These are phyloP conservation scores for Apophysomyces ossiformis DNA, from an alignment of 371 early-diverging fungal genomes.

Conservation along the genomic window DNA sequence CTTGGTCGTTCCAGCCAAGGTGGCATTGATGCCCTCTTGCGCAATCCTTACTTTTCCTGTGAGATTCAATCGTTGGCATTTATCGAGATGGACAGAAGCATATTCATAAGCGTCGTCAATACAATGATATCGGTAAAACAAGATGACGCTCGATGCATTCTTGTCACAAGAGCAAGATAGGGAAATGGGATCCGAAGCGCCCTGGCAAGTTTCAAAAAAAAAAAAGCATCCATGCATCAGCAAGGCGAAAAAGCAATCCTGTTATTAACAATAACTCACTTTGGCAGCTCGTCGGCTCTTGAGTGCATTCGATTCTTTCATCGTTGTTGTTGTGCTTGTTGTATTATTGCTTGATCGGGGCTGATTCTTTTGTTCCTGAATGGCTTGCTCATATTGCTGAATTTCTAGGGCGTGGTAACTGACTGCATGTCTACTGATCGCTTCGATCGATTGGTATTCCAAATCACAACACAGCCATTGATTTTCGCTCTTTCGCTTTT, in stretches of 20 bases:
- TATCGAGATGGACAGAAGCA: conserved; percentile 46
- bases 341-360: background rate
- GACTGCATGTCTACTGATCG: conserved; percentile 22
- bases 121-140: conserved; percentile 62
- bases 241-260: too few species aligned
- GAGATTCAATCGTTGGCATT: conserved; percentile 40
- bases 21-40: conserved; percentile 70
- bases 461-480: conserved; percentile 22
- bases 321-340: background rate
- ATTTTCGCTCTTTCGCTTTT: background rate
- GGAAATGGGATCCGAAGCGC: conserved; percentile 49
- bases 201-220: conserved; percentile 22
- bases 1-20: conserved; percentile 57
- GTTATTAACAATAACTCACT: background rate
- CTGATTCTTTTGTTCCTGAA: conserved; percentile 4
- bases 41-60: conserved; percentile 71
- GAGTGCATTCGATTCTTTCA: background rate
- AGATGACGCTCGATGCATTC: conserved; percentile 49
- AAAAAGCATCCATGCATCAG: conserved; percentile 11
- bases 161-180: conserved; percentile 37
- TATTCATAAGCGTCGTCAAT: conserved; percentile 48
- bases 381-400: conserved; percentile 12
- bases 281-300: conserved; percentile 19
- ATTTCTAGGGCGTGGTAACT: conserved; percentile 15
- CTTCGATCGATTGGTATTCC: conserved; percentile 14